A percentile compares a stretch with the other conserved stretches of the same genome.
Conservation (phyloP, 1,284 basidiomycete species). For the Trametes pubescens region DNA sequence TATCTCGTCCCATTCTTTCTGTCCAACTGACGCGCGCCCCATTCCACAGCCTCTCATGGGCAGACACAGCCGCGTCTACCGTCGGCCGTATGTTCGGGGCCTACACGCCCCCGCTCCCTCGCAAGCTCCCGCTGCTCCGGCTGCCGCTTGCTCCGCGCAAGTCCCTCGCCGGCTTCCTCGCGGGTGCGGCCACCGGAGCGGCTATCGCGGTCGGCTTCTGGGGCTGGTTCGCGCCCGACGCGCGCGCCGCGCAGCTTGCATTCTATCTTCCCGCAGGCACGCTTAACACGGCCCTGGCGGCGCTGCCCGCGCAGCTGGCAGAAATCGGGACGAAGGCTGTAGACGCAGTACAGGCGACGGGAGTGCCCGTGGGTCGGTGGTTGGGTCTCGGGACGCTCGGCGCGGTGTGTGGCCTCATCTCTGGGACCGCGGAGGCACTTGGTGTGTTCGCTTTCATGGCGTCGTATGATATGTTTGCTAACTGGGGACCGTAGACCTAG, state of each 20-base stretch:
- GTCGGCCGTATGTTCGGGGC: slow-evolving; percentile 88
- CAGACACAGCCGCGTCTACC: slow-evolving; percentile 95
- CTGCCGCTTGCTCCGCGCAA: slow-evolving; percentile 87
- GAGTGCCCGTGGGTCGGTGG: slow-evolving; percentile 49
- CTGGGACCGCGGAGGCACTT: slow-evolving; percentile 85
- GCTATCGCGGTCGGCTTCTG: slow-evolving; percentile 83
- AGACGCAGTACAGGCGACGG: slow-evolving; percentile 11
- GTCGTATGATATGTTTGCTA: neutral
- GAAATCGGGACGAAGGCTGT: slow-evolving; percentile 23
- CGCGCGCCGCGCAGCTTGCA: slow-evolving; percentile 50
- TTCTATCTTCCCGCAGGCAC: slow-evolving; percentile 31
- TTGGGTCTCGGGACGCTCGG: slow-evolving; percentile 65
- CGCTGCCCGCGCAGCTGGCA: slow-evolving; percentile 16
- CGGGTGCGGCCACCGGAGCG: slow-evolving; percentile 83
- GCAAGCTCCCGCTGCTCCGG: slow-evolving; percentile 67
- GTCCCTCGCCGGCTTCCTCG: slow-evolving; percentile 89
- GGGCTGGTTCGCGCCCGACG: slow-evolving; percentile 61
- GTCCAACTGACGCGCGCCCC: slow-evolving; percentile 11
- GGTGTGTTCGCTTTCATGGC: slow-evolving; percentile 56
- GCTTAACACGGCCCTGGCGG: slow-evolving; percentile 13
- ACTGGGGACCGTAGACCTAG: slow-evolving; percentile 71
- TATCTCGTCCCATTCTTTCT: neutral
- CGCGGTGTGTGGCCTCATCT: slow-evolving; percentile 76
- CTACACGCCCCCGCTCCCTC: slow-evolving; percentile 79
- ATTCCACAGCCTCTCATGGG: slow-evolving; percentile 86